Conservation (phyloP, 108 stramenopile genomes). For the Heterococcus sp. region DNA sequence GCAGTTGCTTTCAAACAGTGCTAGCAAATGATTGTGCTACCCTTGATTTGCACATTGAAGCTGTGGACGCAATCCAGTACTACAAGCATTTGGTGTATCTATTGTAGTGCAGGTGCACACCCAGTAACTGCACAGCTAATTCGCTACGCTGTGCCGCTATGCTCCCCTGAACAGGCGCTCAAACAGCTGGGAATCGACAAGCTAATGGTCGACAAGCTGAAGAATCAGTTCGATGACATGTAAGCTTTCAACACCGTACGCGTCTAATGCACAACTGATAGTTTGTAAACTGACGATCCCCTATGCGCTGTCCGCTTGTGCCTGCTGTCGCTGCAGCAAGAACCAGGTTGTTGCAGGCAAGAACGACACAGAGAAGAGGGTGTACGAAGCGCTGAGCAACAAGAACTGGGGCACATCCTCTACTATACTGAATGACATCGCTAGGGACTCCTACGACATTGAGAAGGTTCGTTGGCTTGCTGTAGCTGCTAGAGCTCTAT, state of each 20-base stretch:
- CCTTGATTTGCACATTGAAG: too few species aligned
- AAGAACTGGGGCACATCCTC: conserved; percentile 96
- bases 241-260: conserved; percentile 6
- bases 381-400: conserved; percentile 92
- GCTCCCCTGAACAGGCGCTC: too few species aligned
- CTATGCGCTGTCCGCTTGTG: not conserved
- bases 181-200: conserved; percentile 38
- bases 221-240: conserved; percentile 40
- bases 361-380: conserved; percentile 88
- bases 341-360: conserved; percentile 58
- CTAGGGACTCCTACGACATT: conserved; percentile 84
- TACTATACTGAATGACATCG: conserved; percentile 90
- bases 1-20: too few species aligned
- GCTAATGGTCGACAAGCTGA: conserved; percentile 41
- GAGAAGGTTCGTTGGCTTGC: not conserved
- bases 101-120: too few species aligned
- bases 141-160: too few species aligned
- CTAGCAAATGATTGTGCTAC: too few species aligned
- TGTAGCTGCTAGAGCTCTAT: too few species aligned
- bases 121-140: too few species aligned
- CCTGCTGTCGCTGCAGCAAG: conserved; percentile 1
- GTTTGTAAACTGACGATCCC: not conserved
- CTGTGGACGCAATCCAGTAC: too few species aligned
- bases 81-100: too few species aligned
- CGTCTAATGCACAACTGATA: not conserved